A percentile compares a stretch with the other conserved stretches of the same genome.
These are phyloP conservation scores for Pelargonium nanum DNA, from an alignment of 345 rosid species.

Conservation along the genomic window DNA sequence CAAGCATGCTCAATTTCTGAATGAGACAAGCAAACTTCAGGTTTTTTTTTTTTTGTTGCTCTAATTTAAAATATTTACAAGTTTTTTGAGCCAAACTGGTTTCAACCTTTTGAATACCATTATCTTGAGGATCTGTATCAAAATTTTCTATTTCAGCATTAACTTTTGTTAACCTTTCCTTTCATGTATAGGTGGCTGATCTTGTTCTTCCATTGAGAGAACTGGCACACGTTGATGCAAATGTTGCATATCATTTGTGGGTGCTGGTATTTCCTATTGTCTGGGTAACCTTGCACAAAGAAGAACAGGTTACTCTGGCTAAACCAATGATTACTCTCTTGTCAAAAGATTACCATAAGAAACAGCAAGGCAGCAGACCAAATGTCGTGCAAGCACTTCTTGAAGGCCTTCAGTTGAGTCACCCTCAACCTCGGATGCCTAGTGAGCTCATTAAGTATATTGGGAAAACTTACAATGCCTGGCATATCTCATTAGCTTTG, in stretches of 20 bases:
- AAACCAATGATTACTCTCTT: conserved; percentile 82
- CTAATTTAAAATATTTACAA: no score
- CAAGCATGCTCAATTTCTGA: conserved; percentile 85
- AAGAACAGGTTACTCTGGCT: conserved; percentile 76
- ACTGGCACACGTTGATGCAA: conserved; percentile 89
- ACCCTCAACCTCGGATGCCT: conserved; percentile 98
- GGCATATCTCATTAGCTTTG: conserved; percentile 90
- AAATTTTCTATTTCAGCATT: not conserved
- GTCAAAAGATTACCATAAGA: conserved; percentile 93
- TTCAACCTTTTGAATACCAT: not conserved
- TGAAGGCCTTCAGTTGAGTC: conserved; percentile 96
- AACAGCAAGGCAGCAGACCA: conserved; percentile 89
- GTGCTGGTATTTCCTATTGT: conserved; percentile 97
- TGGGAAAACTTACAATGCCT: conserved; percentile 94
- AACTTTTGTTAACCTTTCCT: not conserved
- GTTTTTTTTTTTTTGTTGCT: conserved; percentile 20
- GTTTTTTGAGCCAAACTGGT: conserved; percentile 8
- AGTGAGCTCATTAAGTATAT: conserved; percentile 95
- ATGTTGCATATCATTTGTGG: conserved; percentile 98
- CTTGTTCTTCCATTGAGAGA: conserved; percentile 85
- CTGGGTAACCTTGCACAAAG: conserved; percentile 87
- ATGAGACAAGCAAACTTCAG: conserved; percentile 84
- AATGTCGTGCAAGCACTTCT: conserved; percentile 98
- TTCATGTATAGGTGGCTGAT: conserved; percentile 59
- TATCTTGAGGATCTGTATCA: no score